Percentiles rank a stretch among this genome's conserved stretches.
Conservation (phyloP, 257 asterid genomes). For the Nicotiana noctiflora region DNA sequence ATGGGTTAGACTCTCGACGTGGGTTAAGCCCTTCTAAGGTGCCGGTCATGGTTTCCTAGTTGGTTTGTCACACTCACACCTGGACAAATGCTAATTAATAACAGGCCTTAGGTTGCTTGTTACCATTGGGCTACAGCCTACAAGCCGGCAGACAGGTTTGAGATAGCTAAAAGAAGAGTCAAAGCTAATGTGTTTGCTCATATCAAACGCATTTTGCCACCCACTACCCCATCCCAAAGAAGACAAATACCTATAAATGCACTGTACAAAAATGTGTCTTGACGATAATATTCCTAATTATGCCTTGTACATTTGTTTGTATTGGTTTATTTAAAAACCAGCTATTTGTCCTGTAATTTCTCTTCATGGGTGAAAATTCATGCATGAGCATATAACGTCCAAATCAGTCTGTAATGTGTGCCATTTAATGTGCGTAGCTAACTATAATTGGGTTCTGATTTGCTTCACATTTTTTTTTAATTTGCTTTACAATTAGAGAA, state of each 20-base stretch:
- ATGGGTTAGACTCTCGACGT: neutral
- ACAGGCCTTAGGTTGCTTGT: too few species aligned
- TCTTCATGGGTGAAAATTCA: neutral
- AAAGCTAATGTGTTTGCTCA: too few species aligned
- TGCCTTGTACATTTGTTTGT: neutral
- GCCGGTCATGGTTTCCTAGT: neutral
- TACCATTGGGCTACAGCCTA: too few species aligned
- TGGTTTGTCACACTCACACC: too few species aligned
- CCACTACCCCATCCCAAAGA: neutral
- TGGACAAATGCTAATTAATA: neutral
- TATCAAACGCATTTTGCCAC: neutral
- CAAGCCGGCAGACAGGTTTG: too few species aligned
- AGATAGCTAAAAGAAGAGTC: too few species aligned
- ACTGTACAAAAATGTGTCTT: neutral
- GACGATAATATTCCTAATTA: neutral
- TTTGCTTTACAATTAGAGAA: conserved; percentile 37
- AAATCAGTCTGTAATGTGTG: too few species aligned
- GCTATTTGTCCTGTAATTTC: neutral
- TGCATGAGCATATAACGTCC: neutral
- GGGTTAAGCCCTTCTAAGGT: neutral
- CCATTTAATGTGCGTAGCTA: too few species aligned
- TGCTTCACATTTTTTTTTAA: neutral
- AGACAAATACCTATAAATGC: neutral
- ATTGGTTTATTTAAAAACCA: neutral
- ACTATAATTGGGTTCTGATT: neutral